These are phyloP conservation scores for Monilinia aucupariae DNA, from an alignment of 2,329 filamentous ascomycete genomes.

Conservation along the genomic window DNA sequence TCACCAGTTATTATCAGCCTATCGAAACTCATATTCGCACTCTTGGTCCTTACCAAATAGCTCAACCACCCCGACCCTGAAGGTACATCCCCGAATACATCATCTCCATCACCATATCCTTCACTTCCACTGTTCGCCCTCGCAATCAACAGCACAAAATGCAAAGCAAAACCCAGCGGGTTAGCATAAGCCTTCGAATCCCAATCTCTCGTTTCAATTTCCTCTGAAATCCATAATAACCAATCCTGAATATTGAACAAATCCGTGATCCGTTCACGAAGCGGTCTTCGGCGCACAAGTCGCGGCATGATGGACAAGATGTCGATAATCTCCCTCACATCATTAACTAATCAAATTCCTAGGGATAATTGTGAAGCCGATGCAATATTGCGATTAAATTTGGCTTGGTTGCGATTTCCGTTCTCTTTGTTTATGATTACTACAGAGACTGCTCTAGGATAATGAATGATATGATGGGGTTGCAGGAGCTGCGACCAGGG, in stretches of 20 bases:
- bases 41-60: slow-evolving; percentile 49
- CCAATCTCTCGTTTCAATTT: slow-evolving; percentile 87
- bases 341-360: not conserved
- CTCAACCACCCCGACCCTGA: slow-evolving; percentile 56
- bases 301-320: slow-evolving; percentile 54
- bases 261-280: slow-evolving; percentile 72
- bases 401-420: slow-evolving; percentile 7
- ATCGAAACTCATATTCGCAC: not conserved
- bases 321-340: slow-evolving; percentile 3
- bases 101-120: slow-evolving; percentile 54
- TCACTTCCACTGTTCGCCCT: slow-evolving; percentile 62
- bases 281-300: slow-evolving; percentile 74
- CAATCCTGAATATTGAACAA: slow-evolving; percentile 85
- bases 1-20: slow-evolving; percentile 20
- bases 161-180: slow-evolving; percentile 69
- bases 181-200: slow-evolving; percentile 74
- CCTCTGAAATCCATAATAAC: slow-evolving; percentile 83
- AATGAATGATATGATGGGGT: not conserved
- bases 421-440: slow-evolving; percentile 13
- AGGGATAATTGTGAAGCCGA: not conserved
- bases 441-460: not conserved
- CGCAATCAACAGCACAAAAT: slow-evolving; percentile 75
- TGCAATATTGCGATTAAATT: not conserved
- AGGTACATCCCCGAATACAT: slow-evolving; percentile 74
- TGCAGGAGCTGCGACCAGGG: slow-evolving; percentile 15